These are phyloP conservation scores for Sclerotinia trifoliorum DNA, from an alignment of 2,329 filamentous ascomycete species.

Conservation along the genomic window DNA sequence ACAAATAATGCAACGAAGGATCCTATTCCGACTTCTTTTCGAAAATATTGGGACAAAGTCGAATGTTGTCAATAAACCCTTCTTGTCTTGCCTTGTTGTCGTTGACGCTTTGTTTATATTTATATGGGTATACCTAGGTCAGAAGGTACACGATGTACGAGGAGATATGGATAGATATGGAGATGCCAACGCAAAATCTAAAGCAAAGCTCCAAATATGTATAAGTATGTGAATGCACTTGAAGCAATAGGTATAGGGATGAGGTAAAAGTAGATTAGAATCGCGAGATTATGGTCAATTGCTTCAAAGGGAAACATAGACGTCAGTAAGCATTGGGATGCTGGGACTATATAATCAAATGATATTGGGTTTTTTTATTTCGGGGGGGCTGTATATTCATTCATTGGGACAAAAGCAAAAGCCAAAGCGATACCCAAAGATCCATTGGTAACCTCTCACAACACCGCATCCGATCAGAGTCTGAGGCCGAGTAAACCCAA, in stretches of 20 bases:
- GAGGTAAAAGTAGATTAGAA: conserved; percentile 3
- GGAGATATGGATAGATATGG: background rate
- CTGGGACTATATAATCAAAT: background rate
- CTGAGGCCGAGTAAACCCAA: background rate
- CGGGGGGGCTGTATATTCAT: background rate
- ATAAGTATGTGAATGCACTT: background rate
- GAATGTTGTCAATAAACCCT: background rate
- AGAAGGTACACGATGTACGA: background rate
- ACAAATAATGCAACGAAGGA: background rate
- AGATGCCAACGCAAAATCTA: background rate
- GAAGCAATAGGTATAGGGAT: background rate
- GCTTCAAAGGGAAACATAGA: background rate
- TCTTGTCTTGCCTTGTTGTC: background rate
- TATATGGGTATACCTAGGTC: background rate
- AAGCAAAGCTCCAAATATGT: background rate
- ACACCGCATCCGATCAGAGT: background rate
- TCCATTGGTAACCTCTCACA: background rate
- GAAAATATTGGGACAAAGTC: background rate
- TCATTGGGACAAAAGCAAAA: background rate
- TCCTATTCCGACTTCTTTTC: background rate
- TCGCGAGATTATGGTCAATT: background rate
- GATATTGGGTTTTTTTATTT: background rate
- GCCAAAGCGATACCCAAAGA: background rate
- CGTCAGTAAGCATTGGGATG: background rate
- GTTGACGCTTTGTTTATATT: background rate